Evolutionary conservation across 1,139 yeast species (phyloP).

Genomic region (Torulaspora globosa): DNA sequence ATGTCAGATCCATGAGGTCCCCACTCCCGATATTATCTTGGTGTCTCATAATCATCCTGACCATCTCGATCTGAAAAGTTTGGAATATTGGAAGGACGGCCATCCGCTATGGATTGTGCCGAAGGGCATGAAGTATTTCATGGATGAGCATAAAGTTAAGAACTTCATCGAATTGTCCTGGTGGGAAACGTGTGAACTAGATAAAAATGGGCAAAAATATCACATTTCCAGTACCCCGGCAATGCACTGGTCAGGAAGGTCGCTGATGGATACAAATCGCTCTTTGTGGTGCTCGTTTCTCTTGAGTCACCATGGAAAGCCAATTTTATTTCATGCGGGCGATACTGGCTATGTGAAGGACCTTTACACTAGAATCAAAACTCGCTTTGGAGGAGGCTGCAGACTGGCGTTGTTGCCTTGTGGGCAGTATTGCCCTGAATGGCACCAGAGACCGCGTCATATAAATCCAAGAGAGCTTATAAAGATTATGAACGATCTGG

Average conservation of each 20-base stretch:
- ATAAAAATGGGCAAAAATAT: constrained; percentile 48
- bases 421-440: constrained; percentile 91
- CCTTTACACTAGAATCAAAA: constrained; percentile 60
- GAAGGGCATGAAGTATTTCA: constrained; percentile 59
- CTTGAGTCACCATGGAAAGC: constrained; percentile 58
- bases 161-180: constrained; percentile 73
- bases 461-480: constrained; percentile 77
- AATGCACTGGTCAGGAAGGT: constrained; percentile 96
- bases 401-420: constrained; percentile 77
- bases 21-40: constrained; percentile 63
- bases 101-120: constrained; percentile 75
- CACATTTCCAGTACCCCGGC: constrained; percentile 89
- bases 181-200: constrained; percentile 72
- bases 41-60: constrained; percentile 96
- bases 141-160: constrained; percentile 48
- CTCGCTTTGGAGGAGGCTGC: constrained; percentile 59
- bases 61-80: constrained; percentile 68
- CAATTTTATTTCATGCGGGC: constrained; percentile 85
- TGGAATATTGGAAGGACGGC: constrained; percentile 50
- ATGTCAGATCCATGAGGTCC: constrained; percentile 57
- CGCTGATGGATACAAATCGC: constrained; percentile 67
- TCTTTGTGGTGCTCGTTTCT: constrained; percentile 88
- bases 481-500: constrained; percentile 59
- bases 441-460: constrained; percentile 92
- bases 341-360: constrained; percentile 86